phyloP scores from a whole-genome alignment of 1,284 basidiomycete genomes.

The Heterobasidion parviporum region DNA sequence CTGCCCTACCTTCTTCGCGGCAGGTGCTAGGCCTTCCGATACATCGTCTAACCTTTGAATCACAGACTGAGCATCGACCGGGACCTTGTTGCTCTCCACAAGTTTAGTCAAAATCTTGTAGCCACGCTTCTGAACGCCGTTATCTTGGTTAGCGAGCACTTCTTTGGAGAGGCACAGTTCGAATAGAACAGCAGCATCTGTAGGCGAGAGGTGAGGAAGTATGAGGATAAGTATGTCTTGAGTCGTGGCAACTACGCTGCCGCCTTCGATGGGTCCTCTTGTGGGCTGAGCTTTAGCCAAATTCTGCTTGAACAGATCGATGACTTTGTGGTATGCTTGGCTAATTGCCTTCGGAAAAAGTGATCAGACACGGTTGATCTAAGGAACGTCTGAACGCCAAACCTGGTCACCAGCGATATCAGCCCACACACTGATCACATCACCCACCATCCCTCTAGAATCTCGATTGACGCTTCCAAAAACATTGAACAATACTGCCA shows the following conservation, averaged over 20 bases:
- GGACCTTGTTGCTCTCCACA: conserved; percentile 52
- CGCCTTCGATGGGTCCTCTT: conserved; percentile 30
- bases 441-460: conserved; percentile 77
- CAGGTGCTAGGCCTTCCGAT: conserved; percentile 62
- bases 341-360: conserved; percentile 57
- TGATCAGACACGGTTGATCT: neutral
- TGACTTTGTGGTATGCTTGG: conserved; percentile 77
- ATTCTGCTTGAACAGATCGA: conserved; percentile 70
- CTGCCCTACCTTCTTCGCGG: conserved; percentile 75
- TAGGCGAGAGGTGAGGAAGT: conserved; percentile 64
- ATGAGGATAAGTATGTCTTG: conserved; percentile 88
- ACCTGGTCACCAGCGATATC: conserved; percentile 72
- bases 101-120: conserved; percentile 84
- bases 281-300: conserved; percentile 33
- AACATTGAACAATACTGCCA: conserved; percentile 95
- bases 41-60: conserved; percentile 60
- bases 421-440: conserved; percentile 84
- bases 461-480: conserved; percentile 81
- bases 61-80: conserved; percentile 46
- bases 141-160: conserved; percentile 68
- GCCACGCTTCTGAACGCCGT: conserved; percentile 90
- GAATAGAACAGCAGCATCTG: conserved; percentile 60
- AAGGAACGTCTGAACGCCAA: conserved; percentile 12
- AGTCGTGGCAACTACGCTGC: conserved; percentile 66
- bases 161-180: conserved; percentile 49